Evolutionary conservation across 306 rosid species (phyloP).

Genomic region (Canavalia gladiata): DNA sequence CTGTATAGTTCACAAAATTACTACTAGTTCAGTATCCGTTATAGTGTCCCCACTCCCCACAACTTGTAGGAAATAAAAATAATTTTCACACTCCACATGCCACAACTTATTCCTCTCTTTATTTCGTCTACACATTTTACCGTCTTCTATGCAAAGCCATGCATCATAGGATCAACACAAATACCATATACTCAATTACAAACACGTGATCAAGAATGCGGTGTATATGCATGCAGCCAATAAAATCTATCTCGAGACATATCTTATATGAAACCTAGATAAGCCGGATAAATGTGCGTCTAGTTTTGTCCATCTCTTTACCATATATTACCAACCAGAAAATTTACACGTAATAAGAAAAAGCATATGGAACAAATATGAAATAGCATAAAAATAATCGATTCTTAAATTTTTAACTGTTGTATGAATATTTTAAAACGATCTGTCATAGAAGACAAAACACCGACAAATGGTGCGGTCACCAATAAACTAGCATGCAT

Average conservation of each 20-base stretch:
- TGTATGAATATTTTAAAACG: neutral
- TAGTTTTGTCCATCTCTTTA: neutral
- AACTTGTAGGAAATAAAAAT: too few relatives aligned
- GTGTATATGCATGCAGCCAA: constrained; percentile 7
- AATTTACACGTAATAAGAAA: neutral
- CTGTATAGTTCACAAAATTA: too few relatives aligned
- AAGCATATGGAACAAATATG: neutral
- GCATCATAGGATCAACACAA: neutral
- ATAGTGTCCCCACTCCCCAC: too few relatives aligned
- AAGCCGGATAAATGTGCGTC: neutral
- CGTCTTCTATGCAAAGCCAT: neutral
- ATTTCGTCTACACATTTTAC: neutral
- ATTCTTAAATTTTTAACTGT: neutral
- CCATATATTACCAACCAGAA: neutral
- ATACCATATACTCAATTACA: neutral
- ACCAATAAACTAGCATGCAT: constrained; percentile 43
- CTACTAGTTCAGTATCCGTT: too few relatives aligned
- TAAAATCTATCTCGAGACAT: neutral
- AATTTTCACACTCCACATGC: too few relatives aligned
- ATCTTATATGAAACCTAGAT: neutral
- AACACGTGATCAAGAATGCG: neutral
- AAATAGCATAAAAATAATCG: neutral
- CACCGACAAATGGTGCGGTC: constrained; percentile 76
- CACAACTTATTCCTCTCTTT: neutral
- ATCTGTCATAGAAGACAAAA: constrained; percentile 53